phyloP scores from a whole-genome alignment of 352 stramenopile genomes.

The Phytophthora pistaciae region DNA sequence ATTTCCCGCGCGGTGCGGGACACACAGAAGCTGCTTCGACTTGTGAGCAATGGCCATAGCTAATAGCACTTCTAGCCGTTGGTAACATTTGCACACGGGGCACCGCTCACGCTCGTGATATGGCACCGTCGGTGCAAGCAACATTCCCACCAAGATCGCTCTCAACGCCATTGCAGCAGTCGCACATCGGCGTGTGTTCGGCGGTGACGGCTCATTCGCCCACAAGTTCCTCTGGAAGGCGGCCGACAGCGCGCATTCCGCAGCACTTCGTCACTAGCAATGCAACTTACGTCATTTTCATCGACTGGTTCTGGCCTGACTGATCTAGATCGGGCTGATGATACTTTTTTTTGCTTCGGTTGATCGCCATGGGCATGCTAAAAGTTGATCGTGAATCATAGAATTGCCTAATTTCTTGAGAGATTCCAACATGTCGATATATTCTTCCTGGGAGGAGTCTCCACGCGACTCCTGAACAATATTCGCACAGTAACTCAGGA shows the following conservation, averaged over 20 bases:
- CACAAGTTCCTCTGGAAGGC: conserved; percentile 1
- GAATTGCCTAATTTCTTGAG: too few relatives aligned
- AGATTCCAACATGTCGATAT: too few relatives aligned
- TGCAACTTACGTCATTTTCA: not conserved
- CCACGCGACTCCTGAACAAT: too few relatives aligned
- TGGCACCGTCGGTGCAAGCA: not conserved
- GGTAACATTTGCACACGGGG: conserved; percentile 6
- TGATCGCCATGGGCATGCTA: not conserved
- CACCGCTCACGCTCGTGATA: not conserved
- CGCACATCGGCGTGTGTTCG: conserved; percentile 7
- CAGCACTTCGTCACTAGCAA: not conserved
- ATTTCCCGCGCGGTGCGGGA: conserved; percentile 6
- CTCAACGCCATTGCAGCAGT: not conserved
- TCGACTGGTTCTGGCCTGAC: not conserved
- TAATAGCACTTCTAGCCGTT: conserved; percentile 4
- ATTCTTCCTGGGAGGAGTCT: too few relatives aligned
- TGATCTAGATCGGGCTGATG: not conserved
- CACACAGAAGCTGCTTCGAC: conserved; percentile 8
- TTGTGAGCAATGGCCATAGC: conserved; percentile 15
- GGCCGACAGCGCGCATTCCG: not conserved
- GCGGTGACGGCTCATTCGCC: conserved; percentile 2
- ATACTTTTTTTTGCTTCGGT: not conserved
- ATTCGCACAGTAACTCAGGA: too few relatives aligned
- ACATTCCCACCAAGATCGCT: not conserved
- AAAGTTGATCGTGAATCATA: too few relatives aligned